Base-by-base conservation (phyloP, 1,284 basidiomycete species). In the Neotropicomus parvogracilis region DNA sequence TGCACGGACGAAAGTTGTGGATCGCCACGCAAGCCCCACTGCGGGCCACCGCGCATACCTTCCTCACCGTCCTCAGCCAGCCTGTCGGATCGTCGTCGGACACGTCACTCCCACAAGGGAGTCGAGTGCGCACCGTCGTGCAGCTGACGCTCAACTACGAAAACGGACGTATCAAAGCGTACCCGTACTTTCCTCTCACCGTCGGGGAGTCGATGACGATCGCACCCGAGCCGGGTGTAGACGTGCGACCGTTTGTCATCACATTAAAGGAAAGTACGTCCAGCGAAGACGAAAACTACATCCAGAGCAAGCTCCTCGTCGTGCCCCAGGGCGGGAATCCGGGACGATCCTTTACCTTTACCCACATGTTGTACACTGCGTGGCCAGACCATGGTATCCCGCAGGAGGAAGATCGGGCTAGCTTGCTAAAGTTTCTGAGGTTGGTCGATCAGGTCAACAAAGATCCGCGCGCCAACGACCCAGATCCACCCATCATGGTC, bases 341-440 rank as follows among this genome's bases (percentile, higher is more conserved):
- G 9, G 60, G 62, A 3, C 60, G 71, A 35, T 59, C 74, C 12
- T 64, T 80, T 46, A 64, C 73, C 32, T 85, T 92, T 62, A 77
- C 76, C 27, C 88, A 92, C 63, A 59, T 92, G 58, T 70, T 91
- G 28, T 90, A 85, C 57, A 70, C 74, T 12, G 77, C 81, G 3
- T 94, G 91, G 91, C 88, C 89, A 14, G 91, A 94, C 65, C 85
- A 88, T 54, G 88, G 88, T 35, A 78, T 88, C 4, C 87, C 90
- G 19, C 66, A 75, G 36, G 67, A 70, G 20, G 70, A 77, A 50
- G 78, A 88, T 54, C 75, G 75, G 37, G 69, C 67, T 17, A 76
- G 75, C 34, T 67, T 90, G 13, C 66, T 88, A 27, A 67, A 68
- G n/a, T 88, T 90, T 60, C 55, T 81, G 36, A 71, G 70, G 9